Evolutionary conservation across 1,139 yeast genomes (phyloP), one percentile per base, ranked within the genome.

Genomic region (Yueomyces sp.): DNA sequence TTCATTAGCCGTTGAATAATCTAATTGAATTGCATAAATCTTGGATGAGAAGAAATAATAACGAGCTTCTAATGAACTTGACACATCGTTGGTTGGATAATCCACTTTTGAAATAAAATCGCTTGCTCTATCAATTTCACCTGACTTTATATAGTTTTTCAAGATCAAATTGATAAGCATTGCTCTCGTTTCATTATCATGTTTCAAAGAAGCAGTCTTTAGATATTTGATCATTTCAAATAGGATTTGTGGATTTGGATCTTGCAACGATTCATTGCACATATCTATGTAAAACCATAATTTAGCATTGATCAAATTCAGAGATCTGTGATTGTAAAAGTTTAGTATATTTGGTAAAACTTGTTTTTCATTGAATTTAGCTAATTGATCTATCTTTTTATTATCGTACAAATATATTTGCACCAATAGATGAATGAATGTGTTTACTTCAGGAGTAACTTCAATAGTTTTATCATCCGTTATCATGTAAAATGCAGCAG

Each of bases 211-310:
- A 3, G 96, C 89, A 3, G 94, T 82, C 65, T 96, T 78, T 58
- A 91, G 72, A 19, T 84, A 85, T 36, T 71, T 67, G 60, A 86
- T 74, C 57, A 91, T 69, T 40, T 73, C 78, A 5, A 85, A 75
- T 56, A 94, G 78, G 43, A 85, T 69, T 42, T 71, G 67, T 45
- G 78, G 66, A 52, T 80, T 80, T 31, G 47, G 48, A 39, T 44
- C 50, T 40, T 72, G 73, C 38, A 68, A 59, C 47, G 80, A 66
- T 65, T 91, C 98, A 51, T 78, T 77, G 4, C 89, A 76, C 62
- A 95, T 76, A 40, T 81, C 74, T 51, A 86, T 75, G 66, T 86
- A 91, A 61, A 89, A 93, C 97, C 98, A 93, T 48, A 84, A 72
- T 62, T 89, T 91, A 11, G 97, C 93, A 50, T 80, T 81, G 48